A percentile compares a stretch with the other conserved stretches of the same genome.
Conservation (phyloP, 2,329 filamentous ascomycete species). For the Aspergillus neotritici region DNA sequence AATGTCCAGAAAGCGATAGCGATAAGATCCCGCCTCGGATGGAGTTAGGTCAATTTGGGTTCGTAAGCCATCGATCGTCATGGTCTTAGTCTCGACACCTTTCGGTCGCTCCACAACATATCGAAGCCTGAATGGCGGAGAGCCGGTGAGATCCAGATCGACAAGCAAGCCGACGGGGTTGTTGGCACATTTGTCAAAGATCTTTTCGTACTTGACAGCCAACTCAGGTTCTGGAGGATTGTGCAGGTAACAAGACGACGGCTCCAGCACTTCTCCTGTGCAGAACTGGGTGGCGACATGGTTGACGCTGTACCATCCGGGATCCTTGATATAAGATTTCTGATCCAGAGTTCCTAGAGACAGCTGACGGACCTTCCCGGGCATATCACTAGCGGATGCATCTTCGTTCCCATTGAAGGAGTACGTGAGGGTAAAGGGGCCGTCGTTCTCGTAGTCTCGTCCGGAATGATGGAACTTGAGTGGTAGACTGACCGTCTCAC, state of each 20-base stretch:
- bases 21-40: slow-evolving; percentile 73
- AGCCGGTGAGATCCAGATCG: slow-evolving; percentile 83
- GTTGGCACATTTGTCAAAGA: slow-evolving; percentile 91
- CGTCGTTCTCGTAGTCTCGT: slow-evolving; percentile 52
- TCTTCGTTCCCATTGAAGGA: slow-evolving; percentile 73
- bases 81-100: slow-evolving; percentile 50
- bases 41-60: slow-evolving; percentile 82
- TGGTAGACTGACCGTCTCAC: slow-evolving; percentile 62
- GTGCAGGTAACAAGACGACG: slow-evolving; percentile 83
- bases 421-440: slow-evolving; percentile 69
- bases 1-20: slow-evolving; percentile 76
- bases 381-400: slow-evolving; percentile 59
- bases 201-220: slow-evolving; percentile 67
- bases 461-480: slow-evolving; percentile 63
- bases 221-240: slow-evolving; percentile 86
- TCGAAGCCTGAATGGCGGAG: slow-evolving; percentile 78
- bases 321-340: slow-evolving; percentile 62
- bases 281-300: slow-evolving; percentile 76
- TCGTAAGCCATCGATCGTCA: slow-evolving; percentile 64
- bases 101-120: slow-evolving; percentile 65
- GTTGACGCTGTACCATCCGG: slow-evolving; percentile 81
- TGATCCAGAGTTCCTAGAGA: slow-evolving; percentile 54
- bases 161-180: slow-evolving; percentile 88
- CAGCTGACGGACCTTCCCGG: slow-evolving; percentile 54
- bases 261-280: slow-evolving; percentile 82